Conservation (phyloP, 768 basidiomycete species). For the Rubroboletus pulcherrimus region DNA sequence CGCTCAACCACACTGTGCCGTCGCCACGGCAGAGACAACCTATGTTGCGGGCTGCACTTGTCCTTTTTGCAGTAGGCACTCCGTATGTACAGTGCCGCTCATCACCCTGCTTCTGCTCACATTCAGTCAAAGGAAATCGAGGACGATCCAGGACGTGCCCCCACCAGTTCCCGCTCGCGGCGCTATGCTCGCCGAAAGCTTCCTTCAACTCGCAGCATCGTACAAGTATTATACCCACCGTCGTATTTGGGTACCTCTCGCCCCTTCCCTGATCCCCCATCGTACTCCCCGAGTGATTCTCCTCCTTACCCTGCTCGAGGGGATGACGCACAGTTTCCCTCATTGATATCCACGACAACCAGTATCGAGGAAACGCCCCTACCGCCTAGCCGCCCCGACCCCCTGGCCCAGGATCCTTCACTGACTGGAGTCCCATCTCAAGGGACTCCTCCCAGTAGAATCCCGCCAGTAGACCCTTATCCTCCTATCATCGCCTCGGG, state of each 20-base stretch:
- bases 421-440: constrained; percentile 17
- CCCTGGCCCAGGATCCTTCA: constrained; percentile 11
- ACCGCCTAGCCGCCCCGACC: neutral
- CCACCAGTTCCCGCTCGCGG: neutral
- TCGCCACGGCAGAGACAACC: neutral
- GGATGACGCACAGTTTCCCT: neutral
- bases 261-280: constrained; percentile 17
- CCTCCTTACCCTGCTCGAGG: neutral
- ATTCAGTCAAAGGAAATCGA: constrained; percentile 4
- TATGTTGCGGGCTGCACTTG: neutral
- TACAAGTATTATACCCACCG: constrained; percentile 28
- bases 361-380: neutral
- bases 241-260: constrained; percentile 11
- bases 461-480: neutral
- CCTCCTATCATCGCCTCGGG: neutral
- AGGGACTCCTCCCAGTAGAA: neutral
- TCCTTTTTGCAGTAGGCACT: neutral
- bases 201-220: constrained; percentile 21
- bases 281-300: constrained; percentile 12
- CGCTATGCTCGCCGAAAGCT: neutral
- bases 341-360: neutral
- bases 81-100: constrained; percentile 1
- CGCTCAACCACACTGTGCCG: neutral
- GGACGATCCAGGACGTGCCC: neutral
- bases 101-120: constrained; percentile 3